Evolutionary conservation across 1,284 basidiomycete species (phyloP).

Genomic region (Rhizoctonia solani): DNA sequence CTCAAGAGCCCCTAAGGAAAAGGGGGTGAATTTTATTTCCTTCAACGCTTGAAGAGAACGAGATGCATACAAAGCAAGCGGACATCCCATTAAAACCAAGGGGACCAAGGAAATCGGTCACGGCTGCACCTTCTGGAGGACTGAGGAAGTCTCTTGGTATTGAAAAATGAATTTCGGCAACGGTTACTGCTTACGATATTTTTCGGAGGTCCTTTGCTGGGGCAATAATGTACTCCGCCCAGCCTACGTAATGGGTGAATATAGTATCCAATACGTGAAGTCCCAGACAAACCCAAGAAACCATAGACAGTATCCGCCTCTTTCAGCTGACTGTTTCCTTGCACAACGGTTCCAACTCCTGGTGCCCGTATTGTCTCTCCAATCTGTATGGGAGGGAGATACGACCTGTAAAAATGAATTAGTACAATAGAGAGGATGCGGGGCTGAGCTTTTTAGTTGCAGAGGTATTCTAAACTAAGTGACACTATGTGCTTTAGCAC

Average conservation of each 20-base stretch:
- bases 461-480: no score
- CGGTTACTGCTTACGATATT: slow-evolving; percentile 54
- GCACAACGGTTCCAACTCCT: slow-evolving; percentile 70
- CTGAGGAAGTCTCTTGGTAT: not conserved
- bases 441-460: no score
- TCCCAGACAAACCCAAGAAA: slow-evolving; percentile 56
- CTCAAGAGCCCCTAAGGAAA: slow-evolving; percentile 73
- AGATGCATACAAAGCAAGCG: slow-evolving; percentile 74
- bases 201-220: slow-evolving; percentile 59
- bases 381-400: slow-evolving; percentile 67
- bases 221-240: slow-evolving; percentile 75
- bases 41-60: not conserved
- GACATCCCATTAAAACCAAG: slow-evolving; percentile 76
- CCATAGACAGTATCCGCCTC: slow-evolving; percentile 68
- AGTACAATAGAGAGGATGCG: no score
- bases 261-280: not conserved
- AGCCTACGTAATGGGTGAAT: slow-evolving; percentile 54
- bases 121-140: slow-evolving; percentile 53
- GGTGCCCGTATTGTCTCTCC: slow-evolving; percentile 78
- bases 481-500: no score
- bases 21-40: not conserved
- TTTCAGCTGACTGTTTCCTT: slow-evolving; percentile 48
- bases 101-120: slow-evolving; percentile 75
- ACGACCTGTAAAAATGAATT: slow-evolving; percentile 43
- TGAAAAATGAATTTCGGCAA: not conserved